Base-by-base conservation (phyloP, 257 asterid species). In the Verbena officinalis region DNA sequence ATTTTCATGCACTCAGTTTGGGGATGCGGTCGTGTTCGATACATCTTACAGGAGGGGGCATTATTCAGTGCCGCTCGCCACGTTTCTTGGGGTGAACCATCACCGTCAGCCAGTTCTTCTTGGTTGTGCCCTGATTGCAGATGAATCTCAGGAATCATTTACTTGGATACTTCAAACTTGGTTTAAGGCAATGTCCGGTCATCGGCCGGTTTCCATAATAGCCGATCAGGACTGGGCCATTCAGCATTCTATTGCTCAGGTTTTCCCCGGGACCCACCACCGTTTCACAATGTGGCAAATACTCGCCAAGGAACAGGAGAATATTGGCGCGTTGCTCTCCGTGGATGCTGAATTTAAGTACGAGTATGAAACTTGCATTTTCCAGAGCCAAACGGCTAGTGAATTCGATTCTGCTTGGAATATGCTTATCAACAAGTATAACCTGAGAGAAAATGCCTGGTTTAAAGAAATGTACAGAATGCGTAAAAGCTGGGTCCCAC, bases 371-470 rank as follows among this genome's bases (percentile, higher is more conserved):
- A 56, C 87, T 50, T 93, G 97, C 73, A 73, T 93, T 59, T 80
- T 66, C 46, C 96, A 82, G 75, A 89, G 91, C 51, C 89, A 87
- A 73, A 78, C 95, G 0, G 83, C 90, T 11, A 72, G 68, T 53
- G 97, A 89, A 58, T 89, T 92, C 42, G 98, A 92, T 52, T 84
- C 95, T 9, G 81, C 96, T 19, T 92, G 98, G 98, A 81, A 79
- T 73, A 70, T 82, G 70, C 90, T 92, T 40, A 62, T 82, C 67
- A 82, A 77, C 74, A 89, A 87, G 72, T 89, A 83, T 63, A 73
- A 72, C 76, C 73, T 89, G 62, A 81, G 77, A 52, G 95, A 87
- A 58, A 82, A 81, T 21, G 33, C 73, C 9, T 89, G 98, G 95
- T 72, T 92, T 69, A 89, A 79, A 77, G 97, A 89, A 53, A 89